These are phyloP conservation scores for Starmerella sp. DNA, from an alignment of 805 yeast species.

Conservation along the genomic window DNA sequence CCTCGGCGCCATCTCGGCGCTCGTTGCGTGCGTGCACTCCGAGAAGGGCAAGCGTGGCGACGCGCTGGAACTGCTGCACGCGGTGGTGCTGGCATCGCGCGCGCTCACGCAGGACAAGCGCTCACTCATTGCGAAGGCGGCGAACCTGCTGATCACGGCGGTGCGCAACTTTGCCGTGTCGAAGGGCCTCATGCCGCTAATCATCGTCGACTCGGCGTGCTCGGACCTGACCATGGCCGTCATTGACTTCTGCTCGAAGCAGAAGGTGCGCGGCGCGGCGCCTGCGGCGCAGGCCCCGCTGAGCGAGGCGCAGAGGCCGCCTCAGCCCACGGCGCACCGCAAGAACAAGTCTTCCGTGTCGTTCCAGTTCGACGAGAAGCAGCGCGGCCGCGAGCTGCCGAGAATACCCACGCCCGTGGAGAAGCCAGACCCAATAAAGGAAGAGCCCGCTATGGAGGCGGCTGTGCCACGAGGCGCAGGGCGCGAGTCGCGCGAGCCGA, in stretches of 20 bases:
- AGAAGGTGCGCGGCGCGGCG: not conserved
- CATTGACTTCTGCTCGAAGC: constrained; percentile 29
- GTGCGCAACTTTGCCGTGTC: constrained; percentile 63
- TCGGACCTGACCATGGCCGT: constrained; percentile 57
- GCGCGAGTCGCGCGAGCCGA: not conserved
- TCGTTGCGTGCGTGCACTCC: constrained; percentile 26
- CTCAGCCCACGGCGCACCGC: not conserved
- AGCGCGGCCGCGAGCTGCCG: not conserved
- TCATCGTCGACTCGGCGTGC: constrained; percentile 63
- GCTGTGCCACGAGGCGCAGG: not conserved
- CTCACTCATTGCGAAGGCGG: constrained; percentile 45
- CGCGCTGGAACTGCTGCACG: constrained; percentile 28
- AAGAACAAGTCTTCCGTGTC: not conserved
- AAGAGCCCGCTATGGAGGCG: not conserved
- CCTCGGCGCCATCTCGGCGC: constrained; percentile 28
- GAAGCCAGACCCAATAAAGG: not conserved
- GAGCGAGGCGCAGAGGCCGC: not conserved
- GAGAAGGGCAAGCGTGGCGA: constrained; percentile 14
- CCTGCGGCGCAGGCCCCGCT: not conserved
- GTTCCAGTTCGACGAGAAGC: constrained; percentile 1
- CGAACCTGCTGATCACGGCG: constrained; percentile 64
- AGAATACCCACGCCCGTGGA: not conserved
- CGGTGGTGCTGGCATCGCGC: constrained; percentile 28
- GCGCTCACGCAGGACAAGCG: constrained; percentile 14
- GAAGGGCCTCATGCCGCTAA: constrained; percentile 51